Evolutionary conservation across 2,329 filamentous ascomycete genomes (phyloP).

Genomic region (Phaeomoniella chlamydospora): DNA sequence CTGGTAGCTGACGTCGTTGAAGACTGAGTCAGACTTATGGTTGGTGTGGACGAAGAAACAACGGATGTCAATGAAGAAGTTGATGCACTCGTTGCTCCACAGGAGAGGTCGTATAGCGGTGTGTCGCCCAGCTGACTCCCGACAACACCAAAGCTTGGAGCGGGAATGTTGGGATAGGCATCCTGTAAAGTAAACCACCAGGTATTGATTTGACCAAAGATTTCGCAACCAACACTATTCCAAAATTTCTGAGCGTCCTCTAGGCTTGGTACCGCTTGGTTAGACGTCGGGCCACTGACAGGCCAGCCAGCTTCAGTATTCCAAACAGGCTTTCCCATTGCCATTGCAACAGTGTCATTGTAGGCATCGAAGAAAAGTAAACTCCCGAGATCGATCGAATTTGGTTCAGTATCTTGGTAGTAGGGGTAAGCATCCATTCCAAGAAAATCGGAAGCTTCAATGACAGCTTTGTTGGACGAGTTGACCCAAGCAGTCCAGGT

Average conservation of each 20-base stretch:
- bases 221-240: constrained; percentile 44
- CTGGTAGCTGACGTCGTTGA: constrained; percentile 1
- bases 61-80: neutral
- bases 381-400: constrained; percentile 36
- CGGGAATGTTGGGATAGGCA: constrained; percentile 13
- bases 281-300: constrained; percentile 36
- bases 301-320: constrained; percentile 56
- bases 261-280: constrained; percentile 38
- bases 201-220: constrained; percentile 35
- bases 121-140: constrained; percentile 15
- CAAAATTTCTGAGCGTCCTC: constrained; percentile 51
- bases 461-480: constrained; percentile 41
- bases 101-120: constrained; percentile 23
- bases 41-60: neutral
- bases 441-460: constrained; percentile 49
- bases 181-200: constrained; percentile 28
- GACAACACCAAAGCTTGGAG: constrained; percentile 24
- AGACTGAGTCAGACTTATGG: neutral
- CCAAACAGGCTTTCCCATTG: constrained; percentile 41
- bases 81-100: constrained; percentile 9
- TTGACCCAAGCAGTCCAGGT: constrained; percentile 51
- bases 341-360: constrained; percentile 23
- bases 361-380: constrained; percentile 35
- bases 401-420: constrained; percentile 32
- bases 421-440: constrained; percentile 41